Evolutionary conservation across 2,329 filamentous ascomycete species (phyloP), one percentile per base, ranked within the genome.

Genomic region (Torrubiellomyces zombiae): DNA sequence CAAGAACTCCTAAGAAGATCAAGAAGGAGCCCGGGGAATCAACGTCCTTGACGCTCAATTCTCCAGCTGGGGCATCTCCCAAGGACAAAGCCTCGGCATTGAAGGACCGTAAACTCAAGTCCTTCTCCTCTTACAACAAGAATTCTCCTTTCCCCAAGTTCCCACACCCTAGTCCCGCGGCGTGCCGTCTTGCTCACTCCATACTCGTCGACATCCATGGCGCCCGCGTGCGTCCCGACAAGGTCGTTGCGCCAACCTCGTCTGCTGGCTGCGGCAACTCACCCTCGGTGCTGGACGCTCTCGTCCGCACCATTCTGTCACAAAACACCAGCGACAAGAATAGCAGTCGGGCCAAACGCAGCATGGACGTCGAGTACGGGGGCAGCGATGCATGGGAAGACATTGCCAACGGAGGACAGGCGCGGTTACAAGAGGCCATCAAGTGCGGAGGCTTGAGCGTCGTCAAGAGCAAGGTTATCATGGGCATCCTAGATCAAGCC

Each of bases 401-500:
- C 18, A 55, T 63, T 25, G 53, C 39, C 5, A 32, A 31, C 2
- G 56, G 55, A 18, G 55, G 58, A 0, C 43, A 44, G 20, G 32
- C 42, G 9, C 49, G 46, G 33, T 44, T 63, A 5, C 48, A 57
- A 31, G 57, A 70, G 36, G 67, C 77, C 0, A 83, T 85, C 39
- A 69, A 70, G 43, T 60, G 60, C 14, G 80, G 79, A 16, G 80
- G 80, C 0, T 55, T 86, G 2, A 74, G 71, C 9, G 63, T 65
- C 18, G 58, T 67, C n/a, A 89, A 86, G 48, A 77, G 70, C 40
- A 72, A 66, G 29, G 68, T 73, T 36, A 79, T 86, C 36, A 67
- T 83, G 35, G 49, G 53, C 18, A 74, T 82, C 26, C 52, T 86
- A 38, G 53, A 63, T 23, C 72, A 80, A 40, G 75, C 73, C 18